A percentile compares a stretch with the other conserved stretches of the same genome.
These are phyloP conservation scores for Nicotiana obtusifolia DNA, from an alignment of 257 asterid genomes.

Conservation along the genomic window DNA sequence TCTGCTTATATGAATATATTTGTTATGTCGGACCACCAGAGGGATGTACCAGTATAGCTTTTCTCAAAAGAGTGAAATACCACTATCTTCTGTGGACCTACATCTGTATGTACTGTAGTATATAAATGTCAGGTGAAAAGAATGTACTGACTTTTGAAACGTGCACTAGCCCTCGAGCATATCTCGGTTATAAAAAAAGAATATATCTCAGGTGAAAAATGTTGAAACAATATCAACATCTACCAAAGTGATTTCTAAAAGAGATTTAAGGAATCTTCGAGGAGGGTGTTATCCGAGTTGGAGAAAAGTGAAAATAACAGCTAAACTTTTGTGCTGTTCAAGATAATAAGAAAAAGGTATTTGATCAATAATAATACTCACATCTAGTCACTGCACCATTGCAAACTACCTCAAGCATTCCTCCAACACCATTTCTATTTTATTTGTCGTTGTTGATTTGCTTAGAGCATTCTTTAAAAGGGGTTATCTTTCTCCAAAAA, in stretches of 20 bases:
- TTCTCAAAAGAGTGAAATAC: neutral
- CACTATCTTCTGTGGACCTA: neutral
- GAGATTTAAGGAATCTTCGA: neutral
- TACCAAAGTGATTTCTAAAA: neutral
- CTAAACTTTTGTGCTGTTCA: neutral
- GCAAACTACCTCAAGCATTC: neutral
- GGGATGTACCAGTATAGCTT: neutral
- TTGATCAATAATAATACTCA: neutral
- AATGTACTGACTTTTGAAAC: neutral
- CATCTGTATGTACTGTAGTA: neutral
- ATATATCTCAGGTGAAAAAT: neutral
- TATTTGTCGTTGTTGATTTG: neutral
- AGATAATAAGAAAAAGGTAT: neutral
- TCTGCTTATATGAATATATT: neutral
- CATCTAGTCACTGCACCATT: neutral
- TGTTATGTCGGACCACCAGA: neutral
- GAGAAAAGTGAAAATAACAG: neutral
- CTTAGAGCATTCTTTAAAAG: neutral
- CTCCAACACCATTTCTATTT: neutral
- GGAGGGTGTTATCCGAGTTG: neutral
- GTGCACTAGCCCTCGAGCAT: neutral
- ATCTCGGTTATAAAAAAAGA: neutral
- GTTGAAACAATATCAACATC: neutral
- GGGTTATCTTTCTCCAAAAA: neutral
- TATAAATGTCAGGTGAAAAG: neutral